Conservation (phyloP, 768 basidiomycete genomes). For the Dendrothele bispora region DNA sequence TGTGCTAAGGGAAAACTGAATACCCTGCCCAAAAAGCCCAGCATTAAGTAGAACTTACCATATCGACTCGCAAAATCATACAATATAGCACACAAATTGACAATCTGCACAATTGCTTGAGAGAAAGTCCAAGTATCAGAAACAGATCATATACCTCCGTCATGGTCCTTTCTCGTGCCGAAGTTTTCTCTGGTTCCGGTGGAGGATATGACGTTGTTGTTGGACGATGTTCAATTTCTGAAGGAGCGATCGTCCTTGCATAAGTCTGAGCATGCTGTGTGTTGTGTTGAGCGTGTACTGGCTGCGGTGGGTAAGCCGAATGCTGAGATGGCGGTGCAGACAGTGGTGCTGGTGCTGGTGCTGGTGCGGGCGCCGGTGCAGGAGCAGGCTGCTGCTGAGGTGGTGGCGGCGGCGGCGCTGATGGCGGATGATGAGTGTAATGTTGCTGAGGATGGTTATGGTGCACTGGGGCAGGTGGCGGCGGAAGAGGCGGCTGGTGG, state of each 20-base stretch:
- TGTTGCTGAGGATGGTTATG: conserved; percentile 10
- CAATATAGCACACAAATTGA: conserved; percentile 59
- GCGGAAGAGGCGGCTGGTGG: conserved; percentile 16
- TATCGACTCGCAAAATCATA: conserved; percentile 69
- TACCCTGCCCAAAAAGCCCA: neutral
- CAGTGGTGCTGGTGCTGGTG: conserved; percentile 22
- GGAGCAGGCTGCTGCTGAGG: conserved; percentile 13
- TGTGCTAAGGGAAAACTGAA: conserved; percentile 28
- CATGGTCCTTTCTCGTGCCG: conserved; percentile 39
- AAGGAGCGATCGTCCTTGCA: conserved; percentile 44
- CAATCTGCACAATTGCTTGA: conserved; percentile 52
- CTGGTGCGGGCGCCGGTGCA: conserved; percentile 19
- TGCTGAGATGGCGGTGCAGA: conserved; percentile 20
- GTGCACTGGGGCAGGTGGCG: conserved; percentile 6
- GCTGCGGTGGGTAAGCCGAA: conserved; percentile 9
- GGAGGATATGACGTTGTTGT: conserved; percentile 28
- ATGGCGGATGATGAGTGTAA: conserved; percentile 14
- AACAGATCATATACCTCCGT: conserved; percentile 35
- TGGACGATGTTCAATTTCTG: conserved; percentile 40
- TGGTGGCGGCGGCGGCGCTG: conserved; percentile 2
- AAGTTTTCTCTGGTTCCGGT: conserved; percentile 34
- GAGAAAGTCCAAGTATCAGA: conserved; percentile 27
- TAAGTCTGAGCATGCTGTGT: conserved; percentile 21
- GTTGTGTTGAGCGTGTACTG: conserved; percentile 5
- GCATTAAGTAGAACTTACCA: conserved; percentile 40